Evolutionary conservation across 2,329 filamentous ascomycete species (phyloP), one percentile per base, ranked within the genome.

Genomic region (Aspergillus jensenii): DNA sequence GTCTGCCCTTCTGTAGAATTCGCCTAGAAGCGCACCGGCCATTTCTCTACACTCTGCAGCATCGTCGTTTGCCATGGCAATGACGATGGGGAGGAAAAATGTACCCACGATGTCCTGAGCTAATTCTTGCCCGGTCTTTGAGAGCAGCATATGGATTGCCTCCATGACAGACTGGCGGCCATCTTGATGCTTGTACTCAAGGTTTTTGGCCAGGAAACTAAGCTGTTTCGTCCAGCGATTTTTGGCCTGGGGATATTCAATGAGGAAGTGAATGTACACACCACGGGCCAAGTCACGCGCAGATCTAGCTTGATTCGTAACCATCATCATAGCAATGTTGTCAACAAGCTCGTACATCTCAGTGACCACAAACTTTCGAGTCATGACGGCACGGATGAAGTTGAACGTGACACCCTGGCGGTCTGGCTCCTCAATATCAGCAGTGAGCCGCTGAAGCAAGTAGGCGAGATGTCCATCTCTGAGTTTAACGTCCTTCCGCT

Each of bases 151-250:
- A 69, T 96, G 89, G 46, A 97, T 82, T 3, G 93, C 87, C 75
- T 99, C 95, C 85, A 99, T 91, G 27, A 97, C 91, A 1, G 93
- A 97, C 60, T 96, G 82, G 39, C 96, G 85, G 27, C 95, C 95
- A 59, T 95, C 90, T 65, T 92, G 87, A 67, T 96, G 87, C 44
- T 93, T 87, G 72, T 97, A 99, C 59, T 93, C 88, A 63, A 99
- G 80, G 69, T 99, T 99, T 67, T 90, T 90, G 50, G 96, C 84
- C 49, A 99, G 82, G 71, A 98, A 99, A 56, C 84, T 86, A 51
- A 97, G 83, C 71, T 98, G 93, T 72, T 96, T 96, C 40, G 85
- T 84, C 87, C 95, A 96, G 14, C 95, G 84, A 62, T 87, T 90
- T 74, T 92, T 93, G 68, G 90, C 91, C 72, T 98, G 95, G 0